phyloP scores from a whole-genome alignment of 2,329 filamentous ascomycete species.

The Amphichorda felina region DNA sequence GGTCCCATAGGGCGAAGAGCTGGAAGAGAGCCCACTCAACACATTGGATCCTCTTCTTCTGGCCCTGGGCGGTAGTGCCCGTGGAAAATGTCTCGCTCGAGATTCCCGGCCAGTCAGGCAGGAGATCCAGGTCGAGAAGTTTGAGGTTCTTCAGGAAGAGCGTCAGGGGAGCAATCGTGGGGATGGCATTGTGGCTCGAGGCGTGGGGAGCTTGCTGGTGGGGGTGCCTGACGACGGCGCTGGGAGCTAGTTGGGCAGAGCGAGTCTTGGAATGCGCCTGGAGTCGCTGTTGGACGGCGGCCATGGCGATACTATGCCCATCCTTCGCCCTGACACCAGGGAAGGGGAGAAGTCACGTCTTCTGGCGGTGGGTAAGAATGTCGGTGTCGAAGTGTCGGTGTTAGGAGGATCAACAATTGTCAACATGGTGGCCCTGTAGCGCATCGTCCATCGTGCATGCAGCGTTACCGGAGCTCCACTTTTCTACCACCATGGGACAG shows the following conservation, averaged over 20 bases:
- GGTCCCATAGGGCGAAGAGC: conserved; percentile 76
- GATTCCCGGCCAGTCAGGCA: conserved; percentile 71
- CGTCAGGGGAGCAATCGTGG: conserved; percentile 12
- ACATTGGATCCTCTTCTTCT: conserved; percentile 70
- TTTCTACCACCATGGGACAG: too few relatives aligned
- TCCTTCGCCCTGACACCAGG: too few relatives aligned
- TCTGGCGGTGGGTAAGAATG: too few relatives aligned
- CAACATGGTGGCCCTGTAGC: neutral
- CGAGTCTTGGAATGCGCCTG: conserved; percentile 1
- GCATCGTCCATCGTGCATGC: too few relatives aligned
- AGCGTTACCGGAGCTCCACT: too few relatives aligned
- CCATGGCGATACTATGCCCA: neutral
- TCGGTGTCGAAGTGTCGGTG: neutral
- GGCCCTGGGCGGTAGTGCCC: conserved; percentile 51
- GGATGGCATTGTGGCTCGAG: neutral
- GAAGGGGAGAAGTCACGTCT: too few relatives aligned
- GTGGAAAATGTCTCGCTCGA: conserved; percentile 56
- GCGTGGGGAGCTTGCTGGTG: neutral
- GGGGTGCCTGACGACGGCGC: neutral
- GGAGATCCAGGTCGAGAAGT: conserved; percentile 67
- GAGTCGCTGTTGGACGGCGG: conserved; percentile 3
- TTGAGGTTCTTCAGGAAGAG: conserved; percentile 71
- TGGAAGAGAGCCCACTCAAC: conserved; percentile 89
- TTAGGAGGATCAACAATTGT: neutral
- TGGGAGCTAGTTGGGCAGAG: neutral